These are phyloP conservation scores for Centrapalus pauciflorus DNA, from an alignment of 129 eudicot genomes.

Conservation along the genomic window DNA sequence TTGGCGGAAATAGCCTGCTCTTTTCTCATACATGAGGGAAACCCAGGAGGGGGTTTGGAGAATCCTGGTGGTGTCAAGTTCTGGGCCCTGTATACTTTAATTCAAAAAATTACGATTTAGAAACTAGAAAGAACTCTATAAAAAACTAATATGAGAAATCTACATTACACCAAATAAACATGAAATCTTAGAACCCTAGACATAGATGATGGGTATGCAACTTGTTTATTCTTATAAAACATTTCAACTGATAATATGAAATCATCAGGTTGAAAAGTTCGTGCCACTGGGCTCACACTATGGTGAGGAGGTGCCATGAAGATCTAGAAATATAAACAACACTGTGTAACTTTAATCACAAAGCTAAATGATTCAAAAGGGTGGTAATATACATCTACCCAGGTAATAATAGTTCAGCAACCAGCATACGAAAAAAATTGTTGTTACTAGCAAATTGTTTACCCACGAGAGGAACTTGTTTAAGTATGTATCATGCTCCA, in stretches of 20 bases:
- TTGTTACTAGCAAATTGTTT: not conserved
- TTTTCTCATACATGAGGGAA: constrained; percentile 31
- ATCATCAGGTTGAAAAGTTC: no score
- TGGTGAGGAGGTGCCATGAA: no score
- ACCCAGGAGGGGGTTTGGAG: constrained; percentile 63
- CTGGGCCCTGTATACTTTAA: constrained; percentile 42
- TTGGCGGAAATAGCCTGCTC: constrained; percentile 32
- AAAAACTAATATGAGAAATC: not conserved
- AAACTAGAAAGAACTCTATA: not conserved
- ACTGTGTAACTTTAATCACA: not conserved
- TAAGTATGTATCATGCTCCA: not conserved
- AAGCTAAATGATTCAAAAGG: not conserved
- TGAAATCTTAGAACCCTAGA: not conserved
- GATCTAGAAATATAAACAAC: no score
- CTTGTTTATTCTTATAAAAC: not conserved
- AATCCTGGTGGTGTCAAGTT: constrained; percentile 53
- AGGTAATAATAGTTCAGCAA: not conserved
- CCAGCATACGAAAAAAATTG: not conserved
- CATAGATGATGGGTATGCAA: not conserved
- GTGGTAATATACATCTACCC: not conserved
- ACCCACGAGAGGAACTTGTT: not conserved
- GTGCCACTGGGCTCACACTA: no score
- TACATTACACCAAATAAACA: not conserved
- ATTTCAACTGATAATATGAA: not conserved
- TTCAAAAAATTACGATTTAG: constrained; percentile 4